Base-by-base conservation (phyloP, 345 rosid species). In the Cardamine chenopodiifolia region DNA sequence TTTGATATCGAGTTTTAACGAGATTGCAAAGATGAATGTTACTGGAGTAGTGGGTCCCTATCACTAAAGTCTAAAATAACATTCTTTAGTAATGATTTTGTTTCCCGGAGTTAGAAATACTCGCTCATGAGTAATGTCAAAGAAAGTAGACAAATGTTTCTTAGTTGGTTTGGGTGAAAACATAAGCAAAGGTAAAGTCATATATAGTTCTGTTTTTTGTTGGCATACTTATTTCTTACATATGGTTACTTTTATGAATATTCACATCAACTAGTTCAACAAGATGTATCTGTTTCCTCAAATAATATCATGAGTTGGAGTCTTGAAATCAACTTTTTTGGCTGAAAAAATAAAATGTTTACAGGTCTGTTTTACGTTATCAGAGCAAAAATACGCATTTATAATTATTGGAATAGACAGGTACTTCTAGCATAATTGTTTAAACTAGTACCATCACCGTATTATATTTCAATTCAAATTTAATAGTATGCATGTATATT, bases 41-140 rank as follows among this genome's bases (percentile, higher is more conserved):
- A 61, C 22, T 23, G 9, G 18, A 74, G 13, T 34, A 35, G 62
- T 67, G 68, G 73, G 55, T 60, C 68, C 55, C 73, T 29, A 59
- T 29, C 15, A 50, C 5, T 39, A 52, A 8, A 62, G 76, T 35
- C 6, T 25, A 53, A 19, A 50, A 7, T 39, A 25, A 68, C 55
- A 70, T 62, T 62, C 59, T 18, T 25, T 62, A 55, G 71, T 26
- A 55, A 76, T 76, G 66, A 69, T 76, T 68, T 68, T 76, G 74
- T 69, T 53, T 76, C 50, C 64, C 40, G 39, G 40, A 63, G 60
- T 54, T 18, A 11, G 20, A 32, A 44, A 54, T n/a, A 69, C 25
- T 31, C 59, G 47, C 22, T 63, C 45, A 70, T 54, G 66, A 44
- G 44, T 20, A 28, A 29, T 75, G 63, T 25, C 75, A 10, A 23